Conservation (phyloP, 768 basidiomycete species). For the Baorangia bicolor region DNA sequence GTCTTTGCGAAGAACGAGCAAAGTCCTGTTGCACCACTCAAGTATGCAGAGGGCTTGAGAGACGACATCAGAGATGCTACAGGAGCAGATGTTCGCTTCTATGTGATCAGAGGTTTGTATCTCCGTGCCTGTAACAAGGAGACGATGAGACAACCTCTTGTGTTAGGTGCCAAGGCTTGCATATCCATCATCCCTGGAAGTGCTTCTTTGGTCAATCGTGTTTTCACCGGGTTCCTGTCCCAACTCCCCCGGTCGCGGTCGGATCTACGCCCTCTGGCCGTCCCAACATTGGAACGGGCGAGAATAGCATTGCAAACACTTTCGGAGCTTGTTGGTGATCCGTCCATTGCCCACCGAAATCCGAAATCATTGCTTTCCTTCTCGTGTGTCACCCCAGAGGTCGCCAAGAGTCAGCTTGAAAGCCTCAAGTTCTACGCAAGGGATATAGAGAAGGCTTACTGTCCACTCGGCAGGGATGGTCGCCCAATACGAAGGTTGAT, state of each 20-base stretch:
- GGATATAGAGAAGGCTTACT: slow-evolving; percentile 47
- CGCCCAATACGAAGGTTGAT: slow-evolving; percentile 61
- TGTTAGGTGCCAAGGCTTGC: slow-evolving; percentile 52
- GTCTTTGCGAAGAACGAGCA: slow-evolving; percentile 51
- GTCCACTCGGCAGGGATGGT: slow-evolving; percentile 57
- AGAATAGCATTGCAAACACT: slow-evolving; percentile 50
- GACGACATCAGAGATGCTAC: slow-evolving; percentile 47
- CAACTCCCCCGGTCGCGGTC: slow-evolving; percentile 52
- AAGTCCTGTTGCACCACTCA: slow-evolving; percentile 51
- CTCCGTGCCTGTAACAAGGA: background rate
- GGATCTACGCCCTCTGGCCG: slow-evolving; percentile 40
- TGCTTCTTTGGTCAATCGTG: slow-evolving; percentile 63
- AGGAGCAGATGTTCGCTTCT: slow-evolving; percentile 49
- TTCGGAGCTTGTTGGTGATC: slow-evolving; percentile 48
- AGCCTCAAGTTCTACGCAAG: slow-evolving; percentile 46
- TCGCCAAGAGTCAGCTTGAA: slow-evolving; percentile 51
- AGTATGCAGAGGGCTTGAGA: slow-evolving; percentile 55
- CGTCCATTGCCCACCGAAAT: slow-evolving; percentile 47
- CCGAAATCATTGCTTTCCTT: slow-evolving; percentile 68
- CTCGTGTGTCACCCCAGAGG: slow-evolving; percentile 55
- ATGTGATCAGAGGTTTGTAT: slow-evolving; percentile 57
- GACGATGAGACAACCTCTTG: background rate
- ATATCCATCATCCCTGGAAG: slow-evolving; percentile 54
- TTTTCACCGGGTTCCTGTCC: slow-evolving; percentile 59
- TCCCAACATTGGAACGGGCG: slow-evolving; percentile 49